These are phyloP conservation scores for Monilinia polystroma DNA, from an alignment of 2,329 filamentous ascomycete species.

Conservation along the genomic window DNA sequence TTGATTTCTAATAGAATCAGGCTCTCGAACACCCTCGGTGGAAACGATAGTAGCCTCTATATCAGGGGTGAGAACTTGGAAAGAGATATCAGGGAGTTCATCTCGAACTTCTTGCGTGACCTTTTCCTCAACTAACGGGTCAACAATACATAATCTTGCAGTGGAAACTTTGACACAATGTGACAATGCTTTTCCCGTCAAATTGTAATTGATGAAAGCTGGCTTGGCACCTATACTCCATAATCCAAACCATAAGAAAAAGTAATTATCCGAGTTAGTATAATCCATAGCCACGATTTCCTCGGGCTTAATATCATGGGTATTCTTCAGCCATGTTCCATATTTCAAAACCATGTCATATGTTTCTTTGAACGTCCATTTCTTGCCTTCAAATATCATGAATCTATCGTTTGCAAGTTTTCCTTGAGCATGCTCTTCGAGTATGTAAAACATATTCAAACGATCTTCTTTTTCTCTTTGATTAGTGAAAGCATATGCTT, in stretches of 20 bases:
- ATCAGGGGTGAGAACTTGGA: constrained; percentile 61
- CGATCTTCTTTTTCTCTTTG: constrained; percentile 57
- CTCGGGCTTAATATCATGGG: constrained; percentile 60
- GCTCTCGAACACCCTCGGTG: constrained; percentile 54
- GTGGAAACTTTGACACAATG: constrained; percentile 73
- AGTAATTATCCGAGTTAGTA: constrained; percentile 75
- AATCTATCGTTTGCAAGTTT: constrained; percentile 56
- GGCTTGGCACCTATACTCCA: constrained; percentile 83
- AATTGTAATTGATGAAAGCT: constrained; percentile 86
- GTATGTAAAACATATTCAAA: constrained; percentile 70
- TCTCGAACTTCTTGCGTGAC: constrained; percentile 57
- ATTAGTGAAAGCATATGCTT: constrained; percentile 46
- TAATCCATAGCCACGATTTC: constrained; percentile 81
- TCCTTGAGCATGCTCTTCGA: constrained; percentile 64
- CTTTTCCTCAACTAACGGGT: constrained; percentile 56
- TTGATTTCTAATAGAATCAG: constrained; percentile 55
- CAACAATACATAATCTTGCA: constrained; percentile 67
- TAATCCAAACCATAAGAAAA: constrained; percentile 72
- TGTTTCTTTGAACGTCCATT: constrained; percentile 72
- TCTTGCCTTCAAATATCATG: constrained; percentile 65
- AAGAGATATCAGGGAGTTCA: constrained; percentile 51
- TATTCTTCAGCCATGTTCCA: constrained; percentile 70
- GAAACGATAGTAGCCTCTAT: constrained; percentile 54
- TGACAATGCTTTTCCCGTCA: constrained; percentile 66
- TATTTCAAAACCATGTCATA: constrained; percentile 72